Base-by-base conservation (phyloP, 2,329 filamentous ascomycete genomes). In the Aspergillus japonicus region DNA sequence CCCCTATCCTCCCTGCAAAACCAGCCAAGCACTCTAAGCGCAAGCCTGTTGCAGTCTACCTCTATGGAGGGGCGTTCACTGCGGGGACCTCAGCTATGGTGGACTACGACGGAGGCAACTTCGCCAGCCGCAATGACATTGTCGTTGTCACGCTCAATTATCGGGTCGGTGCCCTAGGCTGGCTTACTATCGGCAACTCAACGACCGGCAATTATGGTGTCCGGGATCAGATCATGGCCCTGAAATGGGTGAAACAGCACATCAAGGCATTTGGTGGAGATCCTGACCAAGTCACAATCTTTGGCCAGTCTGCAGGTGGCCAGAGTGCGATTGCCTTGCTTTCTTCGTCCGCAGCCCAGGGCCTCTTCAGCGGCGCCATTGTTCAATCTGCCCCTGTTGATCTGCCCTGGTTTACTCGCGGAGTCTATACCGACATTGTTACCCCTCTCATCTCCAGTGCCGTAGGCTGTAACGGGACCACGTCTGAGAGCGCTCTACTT, bases 261-360 rank as follows among this genome's bases (percentile, higher is more conserved):
- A 70, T 71, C 12, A 59, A 60, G 5, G 60, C 68, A 1, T 68
- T 71, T n/a, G 68, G 68, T 16, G 68, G 74, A 12, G 71, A 75
- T 58, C 69, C 72, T 0, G 56, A 58, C 1, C 68, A 66, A 16
- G 67, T 76, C 35, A 75, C 73, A 26, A 71, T 76, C 52, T 75
- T 75, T 42, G 74, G 73, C 1, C 71, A 75, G 61, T 73, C 69
- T 6, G 72, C 74, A 12, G 74, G 74, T 12, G 85, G 78, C 2
- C 85, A 83, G n/a, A 83, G 83, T 42, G 84, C 87, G 10, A 60
- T 66, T 6, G 70, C 70, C 1, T 47, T 71, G 50, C 60, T 72
- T 8, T 70, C 68, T 19, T 71, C 69, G 2, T 61, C 60, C 6
- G 62, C 62, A 3, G 69, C 70, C 2, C 62, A 60, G 1, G 69